Evolutionary conservation across 192 early-diverging fungal genomes (phyloP), one percentile per base, ranked within the genome.

Genomic region (Obelidium mucronatum): DNA sequence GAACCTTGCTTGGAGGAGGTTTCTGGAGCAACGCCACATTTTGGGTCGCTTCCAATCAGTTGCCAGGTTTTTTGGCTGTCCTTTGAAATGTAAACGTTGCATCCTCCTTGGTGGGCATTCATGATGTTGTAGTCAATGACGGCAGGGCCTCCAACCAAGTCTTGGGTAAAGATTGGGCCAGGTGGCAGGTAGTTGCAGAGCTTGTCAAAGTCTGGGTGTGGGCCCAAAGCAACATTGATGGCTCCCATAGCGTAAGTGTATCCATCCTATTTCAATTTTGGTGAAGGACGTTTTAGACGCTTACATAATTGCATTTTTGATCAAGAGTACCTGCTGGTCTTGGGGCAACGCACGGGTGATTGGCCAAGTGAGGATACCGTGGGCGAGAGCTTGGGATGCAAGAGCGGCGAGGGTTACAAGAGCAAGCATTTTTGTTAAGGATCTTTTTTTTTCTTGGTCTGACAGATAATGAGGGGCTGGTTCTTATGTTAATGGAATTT

Each of bases 171-270:
- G 30, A 51, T 44, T 2, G 66, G 66, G 42, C 66, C 66, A 19
- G 66, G 22, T 42, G 66, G 66, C 13, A 67, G 33, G 44, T 26
- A 67, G 42, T 67, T 67, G 42, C 66, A 67, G 42, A 67, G 39
- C 26, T 24, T 51, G 15, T 31, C 39, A 22, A 5, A n/a, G 8
- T 39, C 30, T 28, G 55, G 55, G 42, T 40, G 40, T 5, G 40
- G 24, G n/a, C n/a, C n/a, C 6, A 67, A 44, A 44, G 42, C 51
- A 11, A 51, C 44, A 44, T 67, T 67, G 24, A 51, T 19, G 30
- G 66, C 66, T 11, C 66, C 66, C 66, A 67, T 67, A n/a, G 5
- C 33, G 31, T 51, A 67, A 1, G 66, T 67, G 66, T 67, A 67
- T 24, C 66, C 66, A 19, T 67, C 19, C 33, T 67, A 44, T 0